phyloP scores from a whole-genome alignment of 352 stramenopile species.

The Phytophthora fragariaefolia region DNA sequence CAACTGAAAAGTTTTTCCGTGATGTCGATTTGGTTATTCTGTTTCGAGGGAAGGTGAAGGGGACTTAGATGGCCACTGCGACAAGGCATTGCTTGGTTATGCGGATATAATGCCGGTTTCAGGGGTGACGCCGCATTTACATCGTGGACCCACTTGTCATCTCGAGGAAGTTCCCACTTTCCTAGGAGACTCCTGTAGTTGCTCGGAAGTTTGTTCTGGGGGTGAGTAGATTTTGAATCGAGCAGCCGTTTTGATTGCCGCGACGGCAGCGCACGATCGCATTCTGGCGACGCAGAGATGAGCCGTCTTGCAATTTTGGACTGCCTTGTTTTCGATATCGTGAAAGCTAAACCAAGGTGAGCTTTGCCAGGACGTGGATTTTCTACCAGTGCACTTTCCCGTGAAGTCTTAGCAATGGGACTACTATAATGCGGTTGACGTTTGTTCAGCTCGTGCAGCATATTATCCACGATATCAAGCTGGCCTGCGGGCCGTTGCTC shows the following conservation, averaged over 20 bases:
- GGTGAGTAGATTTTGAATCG: neutral
- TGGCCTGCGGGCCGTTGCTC: conserved; percentile 24
- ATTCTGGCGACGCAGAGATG: neutral
- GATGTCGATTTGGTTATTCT: neutral
- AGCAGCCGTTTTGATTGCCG: neutral
- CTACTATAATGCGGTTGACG: conserved; percentile 23
- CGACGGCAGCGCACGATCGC: neutral
- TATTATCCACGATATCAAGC: conserved; percentile 29
- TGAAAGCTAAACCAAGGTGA: neutral
- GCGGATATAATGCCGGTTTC: conserved; percentile 1
- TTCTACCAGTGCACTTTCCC: neutral
- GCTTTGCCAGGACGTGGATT: neutral
- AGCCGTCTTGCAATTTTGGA: neutral
- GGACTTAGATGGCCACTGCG: conserved; percentile 10
- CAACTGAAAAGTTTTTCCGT: neutral
- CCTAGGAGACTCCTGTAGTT: conserved; percentile 20
- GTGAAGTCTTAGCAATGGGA: neutral
- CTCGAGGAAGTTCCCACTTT: conserved; percentile 15
- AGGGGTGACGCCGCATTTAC: conserved; percentile 20
- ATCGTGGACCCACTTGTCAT: conserved; percentile 20
- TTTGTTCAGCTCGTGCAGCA: conserved; percentile 10
- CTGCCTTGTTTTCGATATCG: neutral
- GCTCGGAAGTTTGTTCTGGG: neutral
- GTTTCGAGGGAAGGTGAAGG: neutral
- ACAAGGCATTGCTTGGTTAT: neutral